Base-by-base conservation (phyloP, 768 basidiomycete genomes). In the Leucocoprinus sp. region DNA sequence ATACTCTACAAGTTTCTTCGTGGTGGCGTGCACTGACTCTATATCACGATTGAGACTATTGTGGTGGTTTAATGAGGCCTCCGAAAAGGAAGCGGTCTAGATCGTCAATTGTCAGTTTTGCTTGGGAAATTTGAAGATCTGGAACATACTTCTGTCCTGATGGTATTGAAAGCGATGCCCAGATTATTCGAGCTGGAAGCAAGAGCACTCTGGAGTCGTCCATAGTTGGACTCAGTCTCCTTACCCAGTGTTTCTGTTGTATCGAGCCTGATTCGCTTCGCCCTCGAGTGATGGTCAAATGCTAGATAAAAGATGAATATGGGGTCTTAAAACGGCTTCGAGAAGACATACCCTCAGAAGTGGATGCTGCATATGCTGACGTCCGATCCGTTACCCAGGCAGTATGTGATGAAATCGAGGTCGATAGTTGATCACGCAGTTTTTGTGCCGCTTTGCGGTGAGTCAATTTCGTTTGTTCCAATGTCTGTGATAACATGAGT, bases 191-290 rank as follows among this genome's bases (percentile, higher is more conserved):
- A 73, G 26, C 39, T 33, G 5, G 39, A 42, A 24, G 23, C 17
- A 14, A 48, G 26, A 17, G 18, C 39, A 5, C 33, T 39, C 28
- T 41, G 26, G n/a, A 51, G 36, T 22, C 40, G 38, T 36, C 68
- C 68, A 54, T 76, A 75, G 39, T 78, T 71, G 24, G 70, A 65
- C 50, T 79, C 72, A 26, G 76, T 55, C 24, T 78, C 72, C 4
- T 65, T 60, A 23, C 63, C 63, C 55, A 85, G 62, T 2, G 64
- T 57, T 33, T 68, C 65, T 15, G 75, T 79, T 8, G 72, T 69
- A 42, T 86, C 84, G 2, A 81, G 55, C 34, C 87, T 75, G 29
- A 79, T 79, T 38, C 80, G 74, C 57, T 91, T 91, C 12, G 78
- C 72, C 43, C 75, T 69, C 34, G 65, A 63, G 54, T 83, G 65